A percentile compares a stretch with the other conserved stretches of the same genome.
phyloP scores from a whole-genome alignment of 2,329 filamentous ascomycete species.

The Diaporthe eres region DNA sequence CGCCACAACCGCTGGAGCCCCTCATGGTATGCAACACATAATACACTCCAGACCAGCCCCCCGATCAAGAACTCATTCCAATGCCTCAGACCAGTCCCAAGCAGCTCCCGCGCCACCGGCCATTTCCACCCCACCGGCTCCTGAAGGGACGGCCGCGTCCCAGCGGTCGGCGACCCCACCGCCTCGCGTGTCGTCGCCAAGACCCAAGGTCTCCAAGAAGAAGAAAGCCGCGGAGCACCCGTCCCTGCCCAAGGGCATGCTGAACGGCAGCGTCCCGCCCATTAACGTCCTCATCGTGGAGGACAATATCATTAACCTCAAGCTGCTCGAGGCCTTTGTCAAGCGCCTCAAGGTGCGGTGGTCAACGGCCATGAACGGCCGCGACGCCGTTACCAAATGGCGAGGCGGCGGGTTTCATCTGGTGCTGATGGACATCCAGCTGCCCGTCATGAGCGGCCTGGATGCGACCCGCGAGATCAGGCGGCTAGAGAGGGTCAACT shows the following conservation, averaged over 20 bases:
- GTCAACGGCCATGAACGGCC: conserved; percentile 97
- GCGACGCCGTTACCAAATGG: conserved; percentile 95
- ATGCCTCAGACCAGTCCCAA: conserved; percentile 63
- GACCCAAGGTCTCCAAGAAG: conserved; percentile 63
- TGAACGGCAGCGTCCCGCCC: conserved; percentile 88
- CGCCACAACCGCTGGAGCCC: conserved; percentile 47
- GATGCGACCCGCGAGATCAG: conserved; percentile 97
- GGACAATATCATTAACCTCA: conserved; percentile 98
- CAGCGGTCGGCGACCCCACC: conserved; percentile 70
- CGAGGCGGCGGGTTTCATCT: conserved; percentile 92
- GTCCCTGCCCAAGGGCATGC: conserved; percentile 71
- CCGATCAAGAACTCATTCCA: conserved; percentile 72
- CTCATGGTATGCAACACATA: conserved; percentile 56
- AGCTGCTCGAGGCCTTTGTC: conserved; percentile 94
- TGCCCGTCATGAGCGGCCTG: conserved; percentile 95
- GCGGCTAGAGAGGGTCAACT: conserved; percentile 88
- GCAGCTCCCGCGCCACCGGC: conserved; percentile 62
- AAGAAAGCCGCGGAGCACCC: conserved; percentile 64
- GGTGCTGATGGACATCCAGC: conserved; percentile 98
- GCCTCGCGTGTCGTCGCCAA: conserved; percentile 63
- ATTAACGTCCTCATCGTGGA: conserved; percentile 99
- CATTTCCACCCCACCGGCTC: conserved; percentile 57
- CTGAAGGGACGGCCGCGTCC: conserved; percentile 52
- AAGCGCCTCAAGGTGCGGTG: conserved; percentile 95
- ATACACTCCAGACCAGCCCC: conserved; percentile 53